phyloP scores from a whole-genome alignment of 1,284 basidiomycete species.

The Rhodotorula sp. region DNA sequence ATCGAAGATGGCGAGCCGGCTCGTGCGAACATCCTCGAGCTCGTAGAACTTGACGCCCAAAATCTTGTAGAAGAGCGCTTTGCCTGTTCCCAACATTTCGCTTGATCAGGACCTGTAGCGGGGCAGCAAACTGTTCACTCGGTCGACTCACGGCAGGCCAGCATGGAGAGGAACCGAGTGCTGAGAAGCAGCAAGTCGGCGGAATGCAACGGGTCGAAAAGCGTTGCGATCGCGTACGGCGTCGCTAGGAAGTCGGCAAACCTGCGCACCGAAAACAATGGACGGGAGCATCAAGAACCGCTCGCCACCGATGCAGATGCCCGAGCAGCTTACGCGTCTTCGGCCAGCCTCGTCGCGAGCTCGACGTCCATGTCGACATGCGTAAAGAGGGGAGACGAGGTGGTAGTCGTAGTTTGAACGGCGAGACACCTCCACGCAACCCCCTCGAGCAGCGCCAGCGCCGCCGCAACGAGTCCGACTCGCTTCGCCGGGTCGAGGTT shows the following conservation, averaged over 20 bases:
- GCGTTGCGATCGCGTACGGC: slow-evolving; percentile 16
- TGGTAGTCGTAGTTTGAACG: neutral
- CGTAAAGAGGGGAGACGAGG: neutral
- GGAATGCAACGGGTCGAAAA: slow-evolving; percentile 33
- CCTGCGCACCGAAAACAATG: neutral
- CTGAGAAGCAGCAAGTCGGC: slow-evolving; percentile 8
- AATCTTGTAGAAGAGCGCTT: slow-evolving; percentile 24
- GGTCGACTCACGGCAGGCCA: slow-evolving; percentile 11
- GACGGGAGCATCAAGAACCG: neutral
- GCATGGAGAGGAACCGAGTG: slow-evolving; percentile 11
- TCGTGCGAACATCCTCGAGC: slow-evolving; percentile 12
- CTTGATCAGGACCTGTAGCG: slow-evolving; percentile 4
- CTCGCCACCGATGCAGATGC: too few relatives aligned
- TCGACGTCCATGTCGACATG: neutral
- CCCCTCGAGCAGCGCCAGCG: slow-evolving; percentile 23
- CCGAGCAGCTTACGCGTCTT: slow-evolving; percentile 16
- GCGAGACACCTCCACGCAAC: slow-evolving; percentile 24
- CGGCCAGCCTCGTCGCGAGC: neutral
- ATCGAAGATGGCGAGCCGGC: slow-evolving; percentile 30
- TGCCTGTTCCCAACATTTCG: too few relatives aligned
- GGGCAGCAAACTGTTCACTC: neutral
- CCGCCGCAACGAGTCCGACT: slow-evolving; percentile 7
- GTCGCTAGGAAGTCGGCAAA: slow-evolving; percentile 16
- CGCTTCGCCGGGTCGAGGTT: slow-evolving; percentile 13
- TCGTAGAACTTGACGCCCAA: slow-evolving; percentile 26